A percentile compares a stretch with the other conserved stretches of the same genome.
Conservation (phyloP, 1,284 basidiomycete species). For the Lignosus rhinocerotis region DNA sequence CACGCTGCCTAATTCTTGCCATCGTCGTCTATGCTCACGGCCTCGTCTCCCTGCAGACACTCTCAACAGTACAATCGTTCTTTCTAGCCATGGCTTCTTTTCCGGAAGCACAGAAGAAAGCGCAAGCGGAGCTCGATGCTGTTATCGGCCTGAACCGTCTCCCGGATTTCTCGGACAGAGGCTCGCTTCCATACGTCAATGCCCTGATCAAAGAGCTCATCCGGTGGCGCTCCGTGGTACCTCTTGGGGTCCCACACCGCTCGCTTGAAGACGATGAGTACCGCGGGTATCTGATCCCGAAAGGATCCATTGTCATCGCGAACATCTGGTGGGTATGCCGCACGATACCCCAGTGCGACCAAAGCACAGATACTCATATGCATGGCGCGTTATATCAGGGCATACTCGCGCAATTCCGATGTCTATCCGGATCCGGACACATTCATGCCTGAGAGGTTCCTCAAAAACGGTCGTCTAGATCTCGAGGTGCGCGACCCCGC, state of each 20-base stretch:
- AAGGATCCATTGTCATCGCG: constrained; percentile 20
- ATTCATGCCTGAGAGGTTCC: constrained; percentile 23
- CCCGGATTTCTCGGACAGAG: constrained; percentile 38
- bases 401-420: constrained; percentile 11
- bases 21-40: too few relatives aligned
- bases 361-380: too few relatives aligned
- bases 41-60: constrained; percentile 1
- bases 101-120: constrained; percentile 39
- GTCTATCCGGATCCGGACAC: constrained; percentile 19
- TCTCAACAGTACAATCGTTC: constrained; percentile 26
- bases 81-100: constrained; percentile 37
- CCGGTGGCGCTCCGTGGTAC: constrained; percentile 17
- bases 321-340: constrained; percentile 13
- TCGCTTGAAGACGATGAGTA: constrained; percentile 33
- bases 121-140: constrained; percentile 29
- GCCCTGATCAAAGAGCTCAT: constrained; percentile 15
- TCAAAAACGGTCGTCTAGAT: constrained; percentile 16
- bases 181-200: constrained; percentile 12
- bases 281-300: constrained; percentile 23
- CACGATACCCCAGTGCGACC: background rate
- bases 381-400: constrained; percentile 5
- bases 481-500: constrained; percentile 11
- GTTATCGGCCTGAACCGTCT: constrained; percentile 31
- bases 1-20: too few relatives aligned
- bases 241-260: constrained; percentile 30